Percentiles rank a stretch among this genome's conserved stretches.
Evolutionary conservation across 2,329 filamentous ascomycete species (phyloP).

Genomic region (Lasiodiplodia citricola): DNA sequence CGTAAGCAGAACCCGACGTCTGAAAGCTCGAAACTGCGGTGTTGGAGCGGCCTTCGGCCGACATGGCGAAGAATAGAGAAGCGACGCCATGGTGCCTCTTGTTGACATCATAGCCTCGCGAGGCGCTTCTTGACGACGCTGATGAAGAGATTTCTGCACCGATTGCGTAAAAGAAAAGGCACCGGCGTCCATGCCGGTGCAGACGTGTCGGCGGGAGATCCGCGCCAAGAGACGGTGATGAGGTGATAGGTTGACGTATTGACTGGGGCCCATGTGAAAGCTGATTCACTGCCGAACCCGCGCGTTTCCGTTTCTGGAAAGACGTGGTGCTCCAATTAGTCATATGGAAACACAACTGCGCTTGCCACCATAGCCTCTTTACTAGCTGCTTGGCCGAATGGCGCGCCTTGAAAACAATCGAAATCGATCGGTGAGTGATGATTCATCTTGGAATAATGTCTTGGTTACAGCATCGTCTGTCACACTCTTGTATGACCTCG

Average conservation of each 20-base stretch:
- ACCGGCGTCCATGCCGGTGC: neutral
- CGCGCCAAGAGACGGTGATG: slow-evolving; percentile 17
- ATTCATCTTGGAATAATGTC: no score
- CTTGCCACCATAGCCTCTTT: no score
- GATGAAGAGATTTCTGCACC: slow-evolving; percentile 2
- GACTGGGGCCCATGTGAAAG: slow-evolving; percentile 3
- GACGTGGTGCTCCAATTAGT: neutral
- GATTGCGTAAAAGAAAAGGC: slow-evolving; percentile 22
- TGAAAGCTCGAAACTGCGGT: neutral
- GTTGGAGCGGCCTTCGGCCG: neutral
- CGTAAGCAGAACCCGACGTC: neutral
- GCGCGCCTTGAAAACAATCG: no score
- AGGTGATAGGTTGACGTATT: slow-evolving; percentile 16
- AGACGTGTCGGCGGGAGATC: slow-evolving; percentile 14
- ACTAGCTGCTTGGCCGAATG: no score
- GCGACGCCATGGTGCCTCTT: neutral
- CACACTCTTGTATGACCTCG: no score
- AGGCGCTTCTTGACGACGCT: neutral
- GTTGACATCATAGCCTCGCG: slow-evolving; percentile 7
- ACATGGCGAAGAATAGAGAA: neutral
- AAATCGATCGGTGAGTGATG: no score
- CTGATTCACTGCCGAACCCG: neutral
- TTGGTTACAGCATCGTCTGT: no score
- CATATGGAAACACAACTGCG: neutral
- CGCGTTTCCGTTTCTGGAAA: neutral